Conservation (phyloP, 345 rosid species). For the Capsella bursapastoris region DNA sequence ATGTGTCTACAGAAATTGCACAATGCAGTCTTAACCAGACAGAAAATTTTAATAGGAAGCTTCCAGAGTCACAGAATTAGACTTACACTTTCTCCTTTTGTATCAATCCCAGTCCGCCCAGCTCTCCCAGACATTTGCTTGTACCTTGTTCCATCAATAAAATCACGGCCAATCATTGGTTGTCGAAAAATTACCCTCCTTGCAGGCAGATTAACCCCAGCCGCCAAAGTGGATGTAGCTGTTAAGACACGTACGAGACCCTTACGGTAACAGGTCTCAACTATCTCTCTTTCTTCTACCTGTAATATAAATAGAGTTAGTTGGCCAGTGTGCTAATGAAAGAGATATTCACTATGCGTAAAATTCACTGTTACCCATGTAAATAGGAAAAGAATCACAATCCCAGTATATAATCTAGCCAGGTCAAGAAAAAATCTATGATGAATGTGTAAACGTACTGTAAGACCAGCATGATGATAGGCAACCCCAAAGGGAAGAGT, state of each 20-base stretch:
- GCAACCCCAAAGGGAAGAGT: constrained; percentile 96
- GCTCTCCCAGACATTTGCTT: constrained; percentile 99
- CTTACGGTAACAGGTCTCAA: constrained; percentile 88
- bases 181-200: constrained; percentile 98
- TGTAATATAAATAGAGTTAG: constrained; percentile 43
- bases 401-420: constrained; percentile 14
- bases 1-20: neutral
- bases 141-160: constrained; percentile 97
- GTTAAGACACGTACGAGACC: constrained; percentile 92
- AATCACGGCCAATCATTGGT: constrained; percentile 95
- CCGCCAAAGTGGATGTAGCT: constrained; percentile 98
- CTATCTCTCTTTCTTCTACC: constrained; percentile 98
- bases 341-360: constrained; percentile 20
- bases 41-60: neutral
- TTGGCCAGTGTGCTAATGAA: constrained; percentile 7
- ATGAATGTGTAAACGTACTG: constrained; percentile 60
- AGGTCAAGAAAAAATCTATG: constrained; percentile 32
- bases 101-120: constrained; percentile 98
- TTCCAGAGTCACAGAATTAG: constrained; percentile 5
- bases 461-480: constrained; percentile 98
- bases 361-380: constrained; percentile 24
- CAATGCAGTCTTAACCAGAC: neutral
- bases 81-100: constrained; percentile 98
- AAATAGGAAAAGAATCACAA: constrained; percentile 25
- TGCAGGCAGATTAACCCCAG: constrained; percentile 98